These are phyloP conservation scores for Penicillium sp. DNA, from an alignment of 2,329 filamentous ascomycete species.

Conservation along the genomic window DNA sequence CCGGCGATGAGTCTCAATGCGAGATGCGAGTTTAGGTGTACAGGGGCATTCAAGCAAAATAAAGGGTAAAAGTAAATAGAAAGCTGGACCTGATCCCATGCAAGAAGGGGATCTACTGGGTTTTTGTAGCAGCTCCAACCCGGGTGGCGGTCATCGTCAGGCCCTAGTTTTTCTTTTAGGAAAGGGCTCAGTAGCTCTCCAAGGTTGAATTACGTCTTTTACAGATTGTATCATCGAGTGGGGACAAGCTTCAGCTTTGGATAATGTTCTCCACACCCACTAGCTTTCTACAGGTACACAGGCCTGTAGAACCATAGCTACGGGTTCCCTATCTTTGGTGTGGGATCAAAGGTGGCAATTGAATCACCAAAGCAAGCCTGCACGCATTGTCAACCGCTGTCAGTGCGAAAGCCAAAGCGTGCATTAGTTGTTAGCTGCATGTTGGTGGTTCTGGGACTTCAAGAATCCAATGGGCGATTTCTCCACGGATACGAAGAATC, in stretches of 20 bases:
- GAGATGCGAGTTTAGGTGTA: neutral
- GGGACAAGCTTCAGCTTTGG: slow-evolving; percentile 1
- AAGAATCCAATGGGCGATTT: neutral
- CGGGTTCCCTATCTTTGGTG: neutral
- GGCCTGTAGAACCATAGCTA: neutral
- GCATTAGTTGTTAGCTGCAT: slow-evolving; percentile 4
- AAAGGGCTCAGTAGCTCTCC: neutral
- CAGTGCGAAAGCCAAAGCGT: slow-evolving; percentile 2
- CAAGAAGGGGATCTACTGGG: neutral
- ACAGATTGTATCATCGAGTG: neutral
- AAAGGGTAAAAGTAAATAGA: neutral
- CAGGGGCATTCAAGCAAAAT: slow-evolving; percentile 2
- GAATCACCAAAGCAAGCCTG: neutral
- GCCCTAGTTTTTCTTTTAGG: neutral
- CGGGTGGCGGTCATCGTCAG: neutral
- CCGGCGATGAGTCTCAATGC: slow-evolving; percentile 4
- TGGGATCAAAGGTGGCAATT: neutral
- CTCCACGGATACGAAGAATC: neutral
- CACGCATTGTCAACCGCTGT: neutral
- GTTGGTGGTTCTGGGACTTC: neutral
- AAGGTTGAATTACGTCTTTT: neutral
- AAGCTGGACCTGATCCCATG: neutral
- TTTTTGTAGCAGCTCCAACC: slow-evolving; percentile 17
- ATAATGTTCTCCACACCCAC: neutral
- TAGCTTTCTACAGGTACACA: neutral